Evolutionary conservation across 2,329 filamentous ascomycete genomes (phyloP).

Genomic region (Elsinoe batatas): DNA sequence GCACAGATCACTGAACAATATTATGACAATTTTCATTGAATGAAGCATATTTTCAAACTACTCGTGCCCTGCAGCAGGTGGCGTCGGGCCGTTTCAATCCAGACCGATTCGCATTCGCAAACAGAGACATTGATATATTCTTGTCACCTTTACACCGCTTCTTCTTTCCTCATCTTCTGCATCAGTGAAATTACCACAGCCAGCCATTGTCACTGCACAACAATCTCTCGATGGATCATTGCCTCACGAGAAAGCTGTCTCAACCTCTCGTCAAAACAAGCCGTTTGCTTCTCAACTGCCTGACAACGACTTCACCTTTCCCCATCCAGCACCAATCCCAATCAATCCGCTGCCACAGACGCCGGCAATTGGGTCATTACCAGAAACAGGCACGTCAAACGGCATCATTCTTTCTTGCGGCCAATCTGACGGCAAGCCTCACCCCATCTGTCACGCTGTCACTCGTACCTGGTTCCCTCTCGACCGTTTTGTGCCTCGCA

Average conservation of each 20-base stretch:
- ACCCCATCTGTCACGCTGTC: neutral
- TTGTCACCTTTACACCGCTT: neutral
- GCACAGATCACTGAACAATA: neutral
- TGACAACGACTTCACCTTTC: constrained; percentile 9
- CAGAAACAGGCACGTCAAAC: constrained; percentile 12
- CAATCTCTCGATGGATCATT: neutral
- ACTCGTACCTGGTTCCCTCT: neutral
- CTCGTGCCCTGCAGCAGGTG: neutral
- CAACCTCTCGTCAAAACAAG: neutral
- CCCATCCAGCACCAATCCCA: neutral
- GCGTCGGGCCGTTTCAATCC: constrained; percentile 6
- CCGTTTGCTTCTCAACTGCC: constrained; percentile 5
- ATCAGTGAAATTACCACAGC: neutral
- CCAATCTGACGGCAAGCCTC: constrained; percentile 11
- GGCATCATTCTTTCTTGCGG: neutral
- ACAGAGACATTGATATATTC: neutral
- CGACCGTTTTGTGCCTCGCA: constrained; percentile 3
- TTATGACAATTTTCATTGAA: neutral
- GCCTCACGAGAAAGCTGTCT: constrained; percentile 1
- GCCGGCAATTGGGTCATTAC: constrained; percentile 1
- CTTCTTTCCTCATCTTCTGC: neutral
- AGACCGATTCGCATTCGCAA: neutral
- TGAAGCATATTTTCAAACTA: neutral
- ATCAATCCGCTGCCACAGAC: neutral
- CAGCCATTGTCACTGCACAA: neutral